phyloP scores from a whole-genome alignment of 192 early-diverging fungal species.

The Lunasporangiospora selenospora region DNA sequence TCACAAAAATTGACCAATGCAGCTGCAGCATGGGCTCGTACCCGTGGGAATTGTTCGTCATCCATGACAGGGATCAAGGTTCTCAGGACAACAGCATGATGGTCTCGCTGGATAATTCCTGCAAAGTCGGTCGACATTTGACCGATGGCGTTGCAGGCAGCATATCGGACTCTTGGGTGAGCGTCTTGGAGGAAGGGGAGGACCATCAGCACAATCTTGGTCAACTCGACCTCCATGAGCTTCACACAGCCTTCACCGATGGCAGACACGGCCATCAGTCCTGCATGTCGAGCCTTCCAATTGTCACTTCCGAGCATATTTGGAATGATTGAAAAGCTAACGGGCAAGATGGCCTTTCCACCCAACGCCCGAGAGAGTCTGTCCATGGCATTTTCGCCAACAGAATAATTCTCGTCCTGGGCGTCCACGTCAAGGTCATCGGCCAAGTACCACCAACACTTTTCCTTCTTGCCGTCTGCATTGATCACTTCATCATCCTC shows the following conservation, averaged over 20 bases:
- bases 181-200: slow-evolving; percentile 83
- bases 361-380: slow-evolving; percentile 84
- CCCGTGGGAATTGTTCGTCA: slow-evolving; percentile 61
- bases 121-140: slow-evolving; percentile 99
- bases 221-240: slow-evolving; percentile 89
- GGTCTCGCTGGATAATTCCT: slow-evolving; percentile 73
- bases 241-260: slow-evolving; percentile 97
- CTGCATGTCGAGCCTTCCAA: slow-evolving; percentile 93
- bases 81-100: slow-evolving; percentile 70
- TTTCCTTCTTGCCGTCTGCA: no score
- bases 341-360: slow-evolving; percentile 88
- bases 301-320: slow-evolving; percentile 79
- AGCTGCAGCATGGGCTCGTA: slow-evolving; percentile 94
- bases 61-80: slow-evolving; percentile 89
- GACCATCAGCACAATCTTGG: slow-evolving; percentile 80
- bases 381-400: slow-evolving; percentile 95
- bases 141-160: slow-evolving; percentile 94
- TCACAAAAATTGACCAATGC: slow-evolving; percentile 98
- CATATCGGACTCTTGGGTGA: slow-evolving; percentile 94
- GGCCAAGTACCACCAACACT: slow-evolving; percentile 93
- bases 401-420: slow-evolving; percentile 81
- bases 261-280: slow-evolving; percentile 92
- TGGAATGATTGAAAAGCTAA: slow-evolving; percentile 88
- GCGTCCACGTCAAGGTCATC: slow-evolving; percentile 90
- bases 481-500: slow-evolving; percentile 83